Conservation (phyloP, 2,329 filamentous ascomycete genomes). For the Botrytis tulipae region DNA sequence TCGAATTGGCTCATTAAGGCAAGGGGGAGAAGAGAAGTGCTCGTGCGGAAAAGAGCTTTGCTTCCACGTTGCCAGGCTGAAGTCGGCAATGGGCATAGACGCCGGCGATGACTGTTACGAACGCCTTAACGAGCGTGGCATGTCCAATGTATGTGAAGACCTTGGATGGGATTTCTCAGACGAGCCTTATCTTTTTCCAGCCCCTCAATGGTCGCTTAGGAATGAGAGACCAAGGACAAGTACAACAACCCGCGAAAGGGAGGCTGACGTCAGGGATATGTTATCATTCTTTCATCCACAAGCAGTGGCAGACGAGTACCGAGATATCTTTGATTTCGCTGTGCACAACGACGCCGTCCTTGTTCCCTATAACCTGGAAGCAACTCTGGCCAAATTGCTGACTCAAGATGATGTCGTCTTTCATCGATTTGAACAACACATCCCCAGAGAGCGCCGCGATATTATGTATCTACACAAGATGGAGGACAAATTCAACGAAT, state of each 20-base stretch:
- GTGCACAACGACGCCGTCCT: conserved; percentile 26
- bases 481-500: conserved; percentile 27
- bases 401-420: conserved; percentile 32
- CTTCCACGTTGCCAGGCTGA: conserved; percentile 25
- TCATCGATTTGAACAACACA: conserved; percentile 29
- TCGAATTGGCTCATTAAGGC: conserved; percentile 28
- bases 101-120: conserved; percentile 26
- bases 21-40: conserved; percentile 26
- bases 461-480: conserved; percentile 33
- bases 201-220: conserved; percentile 32
- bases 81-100: conserved; percentile 15
- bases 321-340: conserved; percentile 32
- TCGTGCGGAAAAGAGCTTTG: conserved; percentile 29
- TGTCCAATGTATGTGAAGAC: conserved; percentile 33
- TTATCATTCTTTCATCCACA: conserved; percentile 33
- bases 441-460: conserved; percentile 30
- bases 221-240: conserved; percentile 24
- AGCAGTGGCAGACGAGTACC: conserved; percentile 28
- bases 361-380: conserved; percentile 31
- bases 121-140: conserved; percentile 29
- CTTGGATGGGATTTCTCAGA: conserved; percentile 34
- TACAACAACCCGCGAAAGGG: conserved; percentile 22
- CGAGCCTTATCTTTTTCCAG: conserved; percentile 24
- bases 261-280: conserved; percentile 32
- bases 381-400: conserved; percentile 33